Conservation (phyloP, 768 basidiomycete genomes). For the Kwoniella bestiolae region DNA sequence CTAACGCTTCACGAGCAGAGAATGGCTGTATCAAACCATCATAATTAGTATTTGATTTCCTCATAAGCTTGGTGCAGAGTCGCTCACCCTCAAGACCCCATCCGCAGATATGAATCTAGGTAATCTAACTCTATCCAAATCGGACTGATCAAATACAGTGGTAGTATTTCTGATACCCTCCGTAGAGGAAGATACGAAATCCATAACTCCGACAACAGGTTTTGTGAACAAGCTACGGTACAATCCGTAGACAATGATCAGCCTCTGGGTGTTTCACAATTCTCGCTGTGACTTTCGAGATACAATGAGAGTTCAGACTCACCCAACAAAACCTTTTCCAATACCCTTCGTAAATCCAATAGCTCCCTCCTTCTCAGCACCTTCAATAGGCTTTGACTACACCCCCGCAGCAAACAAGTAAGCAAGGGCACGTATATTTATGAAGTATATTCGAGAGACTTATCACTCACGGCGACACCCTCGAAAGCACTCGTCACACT, state of each 20-base stretch:
- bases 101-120: slow-evolving; percentile 86
- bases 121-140: slow-evolving; percentile 82
- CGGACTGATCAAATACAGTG: slow-evolving; percentile 92
- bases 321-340: slow-evolving; percentile 86
- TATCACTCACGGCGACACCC: slow-evolving; percentile 78
- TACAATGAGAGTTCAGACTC: slow-evolving; percentile 26
- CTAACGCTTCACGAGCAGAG: slow-evolving; percentile 83
- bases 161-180: slow-evolving; percentile 99
- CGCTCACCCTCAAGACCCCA: slow-evolving; percentile 78
- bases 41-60: neutral
- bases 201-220: slow-evolving; percentile 94
- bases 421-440: slow-evolving; percentile 18
- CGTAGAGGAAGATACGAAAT: slow-evolving; percentile 89
- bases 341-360: slow-evolving; percentile 97
- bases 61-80: neutral
- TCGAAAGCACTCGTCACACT: slow-evolving; percentile 95
- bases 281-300: neutral
- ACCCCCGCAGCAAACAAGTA: neutral
- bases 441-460: too few species aligned
- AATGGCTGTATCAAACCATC: slow-evolving; percentile 67
- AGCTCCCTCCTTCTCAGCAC: slow-evolving; percentile 91
- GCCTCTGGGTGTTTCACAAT: neutral
- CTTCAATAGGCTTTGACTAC: slow-evolving; percentile 97
- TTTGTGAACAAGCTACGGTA: slow-evolving; percentile 87
- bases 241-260: too few species aligned